Percentiles rank a stretch among this genome's conserved stretches.
Evolutionary conservation across 345 rosid genomes (phyloP).

Genomic region (Dovyalis caffra): DNA sequence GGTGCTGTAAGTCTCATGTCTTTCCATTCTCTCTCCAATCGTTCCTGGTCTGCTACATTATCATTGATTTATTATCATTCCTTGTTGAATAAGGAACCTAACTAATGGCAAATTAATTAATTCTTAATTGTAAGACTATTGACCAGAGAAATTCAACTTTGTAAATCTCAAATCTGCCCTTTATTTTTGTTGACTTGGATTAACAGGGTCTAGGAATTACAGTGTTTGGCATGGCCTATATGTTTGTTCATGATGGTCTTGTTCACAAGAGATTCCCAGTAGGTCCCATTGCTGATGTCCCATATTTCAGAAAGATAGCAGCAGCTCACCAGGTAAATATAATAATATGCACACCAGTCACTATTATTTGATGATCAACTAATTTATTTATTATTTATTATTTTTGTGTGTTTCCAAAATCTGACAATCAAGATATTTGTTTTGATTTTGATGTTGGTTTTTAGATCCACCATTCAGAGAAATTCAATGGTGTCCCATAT

Average conservation of each 20-base stretch:
- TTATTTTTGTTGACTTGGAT: not conserved
- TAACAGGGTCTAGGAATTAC: slow-evolving; percentile 64
- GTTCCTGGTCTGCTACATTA: not conserved
- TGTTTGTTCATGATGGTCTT: slow-evolving; percentile 72
- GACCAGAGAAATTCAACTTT: not conserved
- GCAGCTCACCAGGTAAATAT: slow-evolving; percentile 62
- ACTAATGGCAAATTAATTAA: not conserved
- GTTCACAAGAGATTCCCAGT: slow-evolving; percentile 74
- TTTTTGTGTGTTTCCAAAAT: not conserved
- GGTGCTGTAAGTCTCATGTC: slow-evolving; percentile 46
- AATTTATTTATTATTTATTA: too few relatives aligned
- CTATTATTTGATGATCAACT: not conserved
- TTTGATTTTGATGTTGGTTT: not conserved
- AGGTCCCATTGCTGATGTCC: slow-evolving; percentile 63
- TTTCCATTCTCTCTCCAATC: not conserved
- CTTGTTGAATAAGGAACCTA: too few relatives aligned
- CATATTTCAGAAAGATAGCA: slow-evolving; percentile 55
- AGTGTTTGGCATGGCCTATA: slow-evolving; percentile 69
- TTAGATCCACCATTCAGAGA: slow-evolving; percentile 62
- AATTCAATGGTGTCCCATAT: slow-evolving; percentile 59
- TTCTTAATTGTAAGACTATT: not conserved
- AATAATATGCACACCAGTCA: not conserved
- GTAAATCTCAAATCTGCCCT: not conserved
- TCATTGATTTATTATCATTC: too few relatives aligned
- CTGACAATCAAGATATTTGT: not conserved